Evolutionary conservation across 2,329 filamentous ascomycete species (phyloP), one percentile per base, ranked within the genome.

Genomic region (Amauroascus verrucosus): DNA sequence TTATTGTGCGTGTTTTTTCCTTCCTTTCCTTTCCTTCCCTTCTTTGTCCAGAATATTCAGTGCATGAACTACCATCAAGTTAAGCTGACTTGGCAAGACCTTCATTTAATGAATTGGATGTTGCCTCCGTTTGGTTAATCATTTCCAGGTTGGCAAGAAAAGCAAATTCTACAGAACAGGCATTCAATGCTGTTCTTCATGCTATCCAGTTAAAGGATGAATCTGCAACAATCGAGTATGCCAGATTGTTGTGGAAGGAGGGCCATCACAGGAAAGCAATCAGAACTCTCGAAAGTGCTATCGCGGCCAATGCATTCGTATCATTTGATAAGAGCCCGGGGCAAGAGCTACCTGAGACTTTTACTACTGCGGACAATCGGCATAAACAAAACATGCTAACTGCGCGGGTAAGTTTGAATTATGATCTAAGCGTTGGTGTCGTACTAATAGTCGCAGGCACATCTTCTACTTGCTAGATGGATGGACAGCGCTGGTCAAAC

Each of bases 251-350:
- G 6, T 98, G 93, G 89, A 88, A 86, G 61, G 89, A 96, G 66
- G 88, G 88, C 0, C 86, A 96, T 63, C 88, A 91, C 65, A 82
- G 93, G 56, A 95, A 97, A 69, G 94, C 93, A 1, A 98, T 98
- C 56, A 88, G 95, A 61, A 86, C 85, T 45, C 76, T 98, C 2
- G 84, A 95, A 63, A 83, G 87, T 43, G 90, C 91, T 20, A 95
- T 98, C 58, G 79, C 83, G 45, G 83, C 81, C 32, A 86, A 89
- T 60, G 82, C 84, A n/a, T 89, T 94, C 65, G 80, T 81, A 58
- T 67, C 71, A 8, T 65, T 70, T 48, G 67, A 75, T 55, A 64
- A 66, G 60, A 57, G 65, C 56, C 54, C 67, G 6, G 59, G 62
- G 20, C 69, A 72, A 45, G 65, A 41, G 26, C 63, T 67, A 28